phyloP scores from a whole-genome alignment of 164 flowering plant genomes.

The Magnolia officinalis region DNA sequence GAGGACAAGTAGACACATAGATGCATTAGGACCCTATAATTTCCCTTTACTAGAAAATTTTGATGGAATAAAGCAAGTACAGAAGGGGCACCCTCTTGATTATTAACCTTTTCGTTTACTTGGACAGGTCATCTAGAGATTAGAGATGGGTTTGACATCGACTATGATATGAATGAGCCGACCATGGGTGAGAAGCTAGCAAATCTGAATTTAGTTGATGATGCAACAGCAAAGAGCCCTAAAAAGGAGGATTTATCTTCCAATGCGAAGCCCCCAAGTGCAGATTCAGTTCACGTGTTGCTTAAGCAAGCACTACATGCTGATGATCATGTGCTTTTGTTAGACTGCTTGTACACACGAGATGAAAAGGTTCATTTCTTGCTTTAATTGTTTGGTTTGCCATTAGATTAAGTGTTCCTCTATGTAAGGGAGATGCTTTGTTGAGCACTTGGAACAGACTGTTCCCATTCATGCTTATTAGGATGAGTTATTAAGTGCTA shows the following conservation, averaged over 20 bases:
- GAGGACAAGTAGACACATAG: background rate
- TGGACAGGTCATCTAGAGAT: slow-evolving; percentile 26
- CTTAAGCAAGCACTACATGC: slow-evolving; percentile 90
- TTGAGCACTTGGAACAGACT: background rate
- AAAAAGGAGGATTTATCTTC: slow-evolving; percentile 26
- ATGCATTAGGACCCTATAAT: background rate
- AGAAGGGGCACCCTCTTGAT: background rate
- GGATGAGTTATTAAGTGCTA: background rate
- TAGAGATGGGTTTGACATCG: slow-evolving; percentile 26
- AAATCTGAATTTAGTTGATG: slow-evolving; percentile 36
- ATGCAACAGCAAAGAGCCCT: slow-evolving; percentile 14
- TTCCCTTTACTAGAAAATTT: background rate
- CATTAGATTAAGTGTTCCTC: background rate
- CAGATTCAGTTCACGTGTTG: slow-evolving; percentile 82
- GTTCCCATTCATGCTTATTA: background rate
- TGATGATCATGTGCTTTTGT: slow-evolving; percentile 71
- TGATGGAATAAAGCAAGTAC: slow-evolving; percentile 1
- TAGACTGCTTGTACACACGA: slow-evolving; percentile 75
- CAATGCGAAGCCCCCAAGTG: slow-evolving; percentile 65
- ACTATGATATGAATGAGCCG: slow-evolving; percentile 58
- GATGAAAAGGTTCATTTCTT: slow-evolving; percentile 62
- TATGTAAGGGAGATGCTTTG: background rate
- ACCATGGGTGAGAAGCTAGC: slow-evolving; percentile 92
- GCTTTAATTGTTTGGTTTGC: background rate
- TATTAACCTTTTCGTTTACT: slow-evolving; percentile 2